These are phyloP conservation scores for Aureobasidium sp. DNA, from an alignment of 2,329 filamentous ascomycete species.

Conservation along the genomic window DNA sequence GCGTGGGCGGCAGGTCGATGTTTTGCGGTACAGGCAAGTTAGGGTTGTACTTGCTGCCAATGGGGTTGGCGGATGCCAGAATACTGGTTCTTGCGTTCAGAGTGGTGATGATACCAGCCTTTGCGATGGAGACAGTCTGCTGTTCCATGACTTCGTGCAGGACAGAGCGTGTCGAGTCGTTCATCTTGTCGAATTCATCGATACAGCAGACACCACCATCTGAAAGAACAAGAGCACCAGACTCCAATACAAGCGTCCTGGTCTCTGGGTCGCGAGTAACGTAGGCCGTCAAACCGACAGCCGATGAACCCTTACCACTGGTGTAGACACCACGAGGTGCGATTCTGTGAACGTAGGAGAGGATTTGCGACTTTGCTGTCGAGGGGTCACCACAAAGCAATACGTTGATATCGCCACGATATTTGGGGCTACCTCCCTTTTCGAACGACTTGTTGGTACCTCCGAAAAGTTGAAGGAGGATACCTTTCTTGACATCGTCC, in stretches of 20 bases:
- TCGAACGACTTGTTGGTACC: constrained; percentile 97
- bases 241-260: constrained; percentile 76
- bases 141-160: constrained; percentile 88
- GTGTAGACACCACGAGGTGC: constrained; percentile 86
- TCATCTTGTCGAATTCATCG: constrained; percentile 86
- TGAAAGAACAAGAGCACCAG: constrained; percentile 68
- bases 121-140: constrained; percentile 78
- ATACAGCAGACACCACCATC: constrained; percentile 82
- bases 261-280: constrained; percentile 79
- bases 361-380: constrained; percentile 89
- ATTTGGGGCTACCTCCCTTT: constrained; percentile 90
- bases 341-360: constrained; percentile 98
- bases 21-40: constrained; percentile 95
- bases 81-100: constrained; percentile 95
- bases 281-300: constrained; percentile 72
- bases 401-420: constrained; percentile 95
- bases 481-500: constrained; percentile 98
- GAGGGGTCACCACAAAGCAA: constrained; percentile 95
- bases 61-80: constrained; percentile 92
- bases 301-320: constrained; percentile 69
- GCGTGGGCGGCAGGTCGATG: constrained; percentile 90
- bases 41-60: constrained; percentile 95
- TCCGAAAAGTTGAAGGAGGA: constrained; percentile 90
- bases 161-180: constrained; percentile 70
- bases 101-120: constrained; percentile 92